Evolutionary conservation across 176 grass and related monocot species (phyloP).

Genomic region (Eremochloa ophiuroides): DNA sequence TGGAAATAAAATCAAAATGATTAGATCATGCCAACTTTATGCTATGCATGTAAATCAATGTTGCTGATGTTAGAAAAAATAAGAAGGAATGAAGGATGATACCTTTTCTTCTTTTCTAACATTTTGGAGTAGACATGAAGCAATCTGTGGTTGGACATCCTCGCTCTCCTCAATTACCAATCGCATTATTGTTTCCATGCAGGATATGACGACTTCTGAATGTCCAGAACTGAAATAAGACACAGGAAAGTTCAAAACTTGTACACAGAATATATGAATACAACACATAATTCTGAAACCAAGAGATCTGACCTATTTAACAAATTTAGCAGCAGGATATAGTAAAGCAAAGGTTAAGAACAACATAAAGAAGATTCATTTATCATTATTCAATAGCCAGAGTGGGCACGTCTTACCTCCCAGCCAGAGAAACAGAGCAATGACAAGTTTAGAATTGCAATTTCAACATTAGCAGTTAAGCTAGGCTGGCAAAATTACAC

Average conservation of each 20-base stretch:
- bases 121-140: slow-evolving; percentile 60
- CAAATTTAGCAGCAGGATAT: background rate
- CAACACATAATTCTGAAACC: slow-evolving; percentile 1
- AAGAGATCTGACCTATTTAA: background rate
- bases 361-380: background rate
- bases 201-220: slow-evolving; percentile 53
- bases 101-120: slow-evolving; percentile 65
- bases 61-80: background rate
- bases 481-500: background rate
- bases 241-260: background rate
- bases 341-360: slow-evolving; percentile 7
- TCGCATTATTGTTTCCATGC: slow-evolving; percentile 86
- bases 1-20: slow-evolving; percentile 32
- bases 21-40: background rate
- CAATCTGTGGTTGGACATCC: slow-evolving; percentile 54
- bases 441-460: background rate
- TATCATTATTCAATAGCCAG: background rate
- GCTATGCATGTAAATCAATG: background rate
- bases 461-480: slow-evolving; percentile 4
- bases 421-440: slow-evolving; percentile 1
- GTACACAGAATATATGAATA: background rate
- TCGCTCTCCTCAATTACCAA: slow-evolving; percentile 91
- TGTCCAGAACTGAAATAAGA: slow-evolving; percentile 49
- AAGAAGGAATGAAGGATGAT: background rate
- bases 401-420: background rate